Evolutionary conservation across 495 filamentous ascomycete genomes (phyloP).

Genomic region (Cryomyces minteri): DNA sequence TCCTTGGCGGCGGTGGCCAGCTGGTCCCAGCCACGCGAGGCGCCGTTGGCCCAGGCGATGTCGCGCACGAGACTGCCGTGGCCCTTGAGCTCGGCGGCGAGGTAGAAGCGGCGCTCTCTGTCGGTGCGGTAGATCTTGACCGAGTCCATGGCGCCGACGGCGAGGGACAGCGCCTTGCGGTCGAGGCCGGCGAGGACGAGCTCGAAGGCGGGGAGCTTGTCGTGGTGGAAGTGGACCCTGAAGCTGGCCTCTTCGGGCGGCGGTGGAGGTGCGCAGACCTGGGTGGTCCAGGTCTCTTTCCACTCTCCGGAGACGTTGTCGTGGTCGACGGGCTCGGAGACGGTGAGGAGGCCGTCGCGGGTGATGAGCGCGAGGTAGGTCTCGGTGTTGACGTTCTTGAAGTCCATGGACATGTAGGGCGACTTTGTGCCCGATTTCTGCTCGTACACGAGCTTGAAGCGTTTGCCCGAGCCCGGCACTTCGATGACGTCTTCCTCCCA

Average conservation of each 20-base stretch:
- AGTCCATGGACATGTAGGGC: slow-evolving; percentile 59
- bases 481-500: slow-evolving; percentile 79
- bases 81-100: slow-evolving; percentile 51
- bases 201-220: slow-evolving; percentile 57
- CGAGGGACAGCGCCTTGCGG: slow-evolving; percentile 50
- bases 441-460: slow-evolving; percentile 49
- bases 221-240: slow-evolving; percentile 68
- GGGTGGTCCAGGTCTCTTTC: slow-evolving; percentile 50
- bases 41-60: slow-evolving; percentile 81
- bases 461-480: slow-evolving; percentile 46
- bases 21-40: slow-evolving; percentile 70
- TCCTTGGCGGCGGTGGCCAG: slow-evolving; percentile 88
- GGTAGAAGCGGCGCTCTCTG: slow-evolving; percentile 47
- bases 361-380: slow-evolving; percentile 74
- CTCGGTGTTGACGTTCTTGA: slow-evolving; percentile 51
- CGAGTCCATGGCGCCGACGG: slow-evolving; percentile 66
- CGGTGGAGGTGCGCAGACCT: slow-evolving; percentile 37
- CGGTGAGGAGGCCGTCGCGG: slow-evolving; percentile 55
- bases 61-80: slow-evolving; percentile 70
- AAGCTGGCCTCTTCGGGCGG: slow-evolving; percentile 76
- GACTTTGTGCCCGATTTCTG: slow-evolving; percentile 36
- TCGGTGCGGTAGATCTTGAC: slow-evolving; percentile 67
- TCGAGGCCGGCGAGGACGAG: slow-evolving; percentile 60
- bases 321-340: slow-evolving; percentile 77
- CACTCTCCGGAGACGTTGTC: slow-evolving; percentile 56